Conservation (phyloP, 2,329 filamentous ascomycete genomes). For the Cercospora canescens region DNA sequence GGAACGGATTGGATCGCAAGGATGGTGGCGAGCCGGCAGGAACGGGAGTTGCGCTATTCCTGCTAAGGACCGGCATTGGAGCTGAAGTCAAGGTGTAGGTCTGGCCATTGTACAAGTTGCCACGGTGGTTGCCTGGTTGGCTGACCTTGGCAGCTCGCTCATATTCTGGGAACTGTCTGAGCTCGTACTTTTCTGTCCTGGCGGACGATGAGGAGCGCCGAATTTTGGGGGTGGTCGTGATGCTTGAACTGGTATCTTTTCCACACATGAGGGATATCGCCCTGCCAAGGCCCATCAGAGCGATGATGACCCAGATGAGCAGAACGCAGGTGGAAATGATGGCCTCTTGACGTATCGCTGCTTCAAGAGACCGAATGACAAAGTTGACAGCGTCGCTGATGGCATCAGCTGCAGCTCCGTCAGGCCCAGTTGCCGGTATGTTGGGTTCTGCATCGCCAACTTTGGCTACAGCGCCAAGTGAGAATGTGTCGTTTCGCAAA, state of each 20-base stretch:
- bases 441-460: conserved; percentile 58
- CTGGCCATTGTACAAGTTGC: conserved; percentile 45
- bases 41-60: conserved; percentile 29
- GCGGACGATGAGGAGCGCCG: conserved; percentile 9
- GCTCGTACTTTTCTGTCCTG: conserved; percentile 20
- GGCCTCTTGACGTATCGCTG: conserved; percentile 71
- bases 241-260: conserved; percentile 34
- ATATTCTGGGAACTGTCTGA: conserved; percentile 38
- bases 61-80: conserved; percentile 45
- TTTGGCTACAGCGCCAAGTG: conserved; percentile 67
- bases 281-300: conserved; percentile 71
- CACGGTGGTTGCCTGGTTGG: conserved; percentile 41
- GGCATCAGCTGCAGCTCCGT: conserved; percentile 73
- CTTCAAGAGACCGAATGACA: conserved; percentile 67
- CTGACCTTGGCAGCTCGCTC: conserved; percentile 35
- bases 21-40: conserved; percentile 39
- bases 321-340: conserved; percentile 76
- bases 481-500: conserved; percentile 80
- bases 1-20: conserved; percentile 30
- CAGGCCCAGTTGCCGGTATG: conserved; percentile 73
- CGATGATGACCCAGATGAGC: conserved; percentile 74
- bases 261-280: conserved; percentile 62
- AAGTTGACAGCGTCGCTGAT: conserved; percentile 73
- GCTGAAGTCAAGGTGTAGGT: conserved; percentile 48
- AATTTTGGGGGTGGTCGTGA: conserved; percentile 11